Evolutionary conservation across 768 basidiomycete genomes (phyloP), one percentile per base, ranked within the genome.

Genomic region (Russula olivacea): DNA sequence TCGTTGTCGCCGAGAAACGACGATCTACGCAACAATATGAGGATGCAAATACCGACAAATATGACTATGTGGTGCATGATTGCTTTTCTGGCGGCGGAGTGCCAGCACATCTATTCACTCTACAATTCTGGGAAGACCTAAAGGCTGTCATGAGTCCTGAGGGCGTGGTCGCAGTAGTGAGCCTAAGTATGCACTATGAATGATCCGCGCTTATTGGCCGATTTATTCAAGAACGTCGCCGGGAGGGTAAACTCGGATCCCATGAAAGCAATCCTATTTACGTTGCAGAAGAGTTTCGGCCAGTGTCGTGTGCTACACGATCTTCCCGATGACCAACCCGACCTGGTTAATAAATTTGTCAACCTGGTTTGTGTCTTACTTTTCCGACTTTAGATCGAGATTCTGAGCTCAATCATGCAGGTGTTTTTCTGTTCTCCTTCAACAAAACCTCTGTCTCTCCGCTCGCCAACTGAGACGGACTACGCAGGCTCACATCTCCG

Each of bases 41-140:
- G 30, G 66, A 69, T 30, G 14, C 47, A 28, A 58, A 38, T 43
- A 67, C 67, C 51, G 72, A 72, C 10, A 74, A 76, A 21, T 92
- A 83, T 70, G 88, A 91, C 67, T 79, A 88, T 65, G 82, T 93
- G 45, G 77, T 96, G 0, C 96, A 98, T 68, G 95, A 96, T 69
- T 91, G 91, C 70, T 98, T 97, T 72, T 93, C 93, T 10, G 96
- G 95, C 10, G 96, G 96, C 3, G 85, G 84, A n/a, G 86, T 98
- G 2, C 93, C 96, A 0, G 77, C 85, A 41, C 87, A 92, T 69
- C 76, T 98, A 56, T 98, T 89, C 74, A 91, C 93, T 0, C 45
- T 81, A 34, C 87, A 94, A 68, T 95, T 95, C 71, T 96, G 92
- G 91, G 67, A 78, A 25, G 84, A 86, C 58, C 71, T 96, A 56